Evolutionary conservation across 371 early-diverging fungal species (phyloP), one percentile per base, ranked within the genome.

Genomic region (Mucor indicus): DNA sequence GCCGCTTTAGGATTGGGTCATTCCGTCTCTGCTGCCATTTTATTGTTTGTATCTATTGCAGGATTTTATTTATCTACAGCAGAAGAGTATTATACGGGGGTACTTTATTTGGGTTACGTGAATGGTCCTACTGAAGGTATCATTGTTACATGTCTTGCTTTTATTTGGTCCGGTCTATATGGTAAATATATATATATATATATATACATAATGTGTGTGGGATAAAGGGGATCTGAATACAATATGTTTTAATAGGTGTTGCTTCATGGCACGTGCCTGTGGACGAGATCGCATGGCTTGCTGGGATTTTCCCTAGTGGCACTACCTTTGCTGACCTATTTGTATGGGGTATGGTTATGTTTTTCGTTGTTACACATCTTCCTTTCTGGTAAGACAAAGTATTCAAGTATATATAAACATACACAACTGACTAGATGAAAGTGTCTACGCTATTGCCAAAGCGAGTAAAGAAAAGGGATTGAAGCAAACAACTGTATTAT

Each of bases 71-170:
- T 95, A 49, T 89, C 93, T 20, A 93, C 95, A 1, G 91, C 94
- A 77, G 96, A 98, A 58, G 96, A 94, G 60, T 98, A 96, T 66
- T 93, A 97, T 69, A 97, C 98, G 1, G 93, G 93, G 13, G 79
- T 83, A 1, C 79, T 99, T 22, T 95, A 91, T 62, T 79, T 98
- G 16, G 94, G 96, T 9, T 87, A 92, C 55, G 65, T 97, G 60
- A 96, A 94, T 60, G 99, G 98, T 5, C 98, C 98, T 10, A 92
- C 97, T 0, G 99, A 98, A 60, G 93, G 96, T 19, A 80, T 98
- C 15, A 74, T 95, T 24, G 29, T 90, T 8, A 86, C 86, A 13
- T 87, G 87, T 61, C 44, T 81, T 9, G 71, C 83, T 21, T 82
- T 89, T 60, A 57, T 86, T 44, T 62, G 87, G 38, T 88, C 91